A percentile compares a stretch with the other conserved stretches of the same genome.
Conservation (phyloP, 1,284 basidiomycete genomes). For the Termitomyces sp. region DNA sequence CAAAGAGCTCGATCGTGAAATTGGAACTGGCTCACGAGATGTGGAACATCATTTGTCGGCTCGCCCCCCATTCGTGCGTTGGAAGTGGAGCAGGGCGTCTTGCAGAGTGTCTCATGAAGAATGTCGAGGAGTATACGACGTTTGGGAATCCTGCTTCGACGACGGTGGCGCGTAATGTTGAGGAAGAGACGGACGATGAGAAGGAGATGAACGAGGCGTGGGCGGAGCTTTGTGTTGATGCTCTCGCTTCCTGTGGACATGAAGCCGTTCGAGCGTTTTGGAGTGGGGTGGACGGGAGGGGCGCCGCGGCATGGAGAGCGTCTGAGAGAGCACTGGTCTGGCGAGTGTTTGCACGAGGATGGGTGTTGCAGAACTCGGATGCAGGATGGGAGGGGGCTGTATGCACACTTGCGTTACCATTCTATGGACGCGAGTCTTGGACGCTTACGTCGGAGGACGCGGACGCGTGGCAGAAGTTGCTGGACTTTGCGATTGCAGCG, state of each 20-base stretch:
- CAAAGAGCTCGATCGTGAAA: constrained; percentile 35
- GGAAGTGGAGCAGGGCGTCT: constrained; percentile 40
- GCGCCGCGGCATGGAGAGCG: constrained; percentile 32
- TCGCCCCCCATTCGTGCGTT: constrained; percentile 40
- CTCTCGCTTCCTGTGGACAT: constrained; percentile 39
- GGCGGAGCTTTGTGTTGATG: constrained; percentile 55
- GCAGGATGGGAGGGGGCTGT: constrained; percentile 50
- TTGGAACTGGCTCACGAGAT: constrained; percentile 49
- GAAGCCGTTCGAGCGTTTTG: constrained; percentile 53
- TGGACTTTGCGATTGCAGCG: constrained; percentile 45
- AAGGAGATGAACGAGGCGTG: constrained; percentile 33
- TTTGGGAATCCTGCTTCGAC: constrained; percentile 1
- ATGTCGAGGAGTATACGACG: constrained; percentile 40
- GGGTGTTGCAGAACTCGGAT: constrained; percentile 38
- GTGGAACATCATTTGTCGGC: constrained; percentile 43
- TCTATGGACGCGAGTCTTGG: constrained; percentile 52
- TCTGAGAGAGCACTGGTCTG: constrained; percentile 45
- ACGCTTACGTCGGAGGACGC: constrained; percentile 51
- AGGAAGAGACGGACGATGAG: constrained; percentile 9
- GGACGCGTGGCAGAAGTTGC: constrained; percentile 52
- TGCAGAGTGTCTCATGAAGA: constrained; percentile 42
- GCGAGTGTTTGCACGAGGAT: constrained; percentile 48
- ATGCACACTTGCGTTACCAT: constrained; percentile 57
- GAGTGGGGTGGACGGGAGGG: constrained; percentile 27
- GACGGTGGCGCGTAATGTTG: background rate